Evolutionary conservation across 2,329 filamentous ascomycete species (phyloP), one percentile per base, ranked within the genome.

Genomic region (Stagonosporopsis tanaceti): DNA sequence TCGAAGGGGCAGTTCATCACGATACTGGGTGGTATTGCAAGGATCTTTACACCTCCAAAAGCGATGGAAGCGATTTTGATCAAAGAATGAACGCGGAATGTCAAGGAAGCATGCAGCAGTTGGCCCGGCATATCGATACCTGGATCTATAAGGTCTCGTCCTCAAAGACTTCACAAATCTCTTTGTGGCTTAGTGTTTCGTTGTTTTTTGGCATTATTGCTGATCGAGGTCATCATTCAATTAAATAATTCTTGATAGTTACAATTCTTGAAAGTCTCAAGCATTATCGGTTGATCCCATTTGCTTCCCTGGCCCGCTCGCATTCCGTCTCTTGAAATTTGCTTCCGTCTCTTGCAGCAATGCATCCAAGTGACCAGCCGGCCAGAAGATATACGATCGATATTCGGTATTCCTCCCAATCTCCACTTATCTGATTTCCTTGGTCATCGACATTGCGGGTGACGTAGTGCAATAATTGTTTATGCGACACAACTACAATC

Each of bases 371-470:
- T 48, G 46, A 12, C 15, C 46, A 11, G 40, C 24, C 0, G 46
- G 46, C 46, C 27, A 39, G 25, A 48, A 48, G 5, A 48, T 40
- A 8, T 48, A 39, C 1, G 24, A 30, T 38, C 46, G 22, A 17
- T 2, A 48, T 17, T 48, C 46, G 1, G 35, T 48, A 30, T 48
- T 48, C 35, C 35, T 39, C 46, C 46, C 35, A 39, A 30, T 48
- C 46, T n/a, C 46, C 46, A 11, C 28, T 39, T n/a, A 50, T 32
- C 47, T 50, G 47, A n/a, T 32, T 32, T 3, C 37, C 47, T 2
- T 41, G n/a, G 5, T 41, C 37, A 17, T 50, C 47, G 25, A 50
- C 47, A 25, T 50, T 37, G 20, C 47, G 24, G 37, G 15, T 40
- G n/a, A 40, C 38, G 14, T 50, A 24, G 30, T 50, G 47, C 25